Evolutionary conservation across 768 basidiomycete species (phyloP).

Genomic region (Leucocoprinus leucothites): DNA sequence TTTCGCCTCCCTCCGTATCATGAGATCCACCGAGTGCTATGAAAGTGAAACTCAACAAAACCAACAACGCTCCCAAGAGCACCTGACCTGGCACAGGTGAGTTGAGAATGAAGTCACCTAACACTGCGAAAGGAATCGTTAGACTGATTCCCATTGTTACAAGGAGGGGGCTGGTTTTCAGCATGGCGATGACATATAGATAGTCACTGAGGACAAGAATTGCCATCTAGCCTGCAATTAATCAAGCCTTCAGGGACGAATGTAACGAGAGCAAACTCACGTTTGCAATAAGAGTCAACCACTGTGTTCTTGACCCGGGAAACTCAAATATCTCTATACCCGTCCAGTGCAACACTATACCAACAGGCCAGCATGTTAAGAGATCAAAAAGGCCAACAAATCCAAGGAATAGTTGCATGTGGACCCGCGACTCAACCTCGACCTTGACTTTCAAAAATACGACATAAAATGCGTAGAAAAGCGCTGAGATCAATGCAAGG

Average conservation of each 20-base stretch:
- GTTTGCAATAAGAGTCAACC: constrained; percentile 34
- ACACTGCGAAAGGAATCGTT: constrained; percentile 88
- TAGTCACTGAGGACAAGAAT: constrained; percentile 86
- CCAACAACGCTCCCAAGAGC: constrained; percentile 71
- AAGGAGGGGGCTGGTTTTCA: constrained; percentile 95
- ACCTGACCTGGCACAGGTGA: constrained; percentile 45
- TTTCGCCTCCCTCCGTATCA: no score
- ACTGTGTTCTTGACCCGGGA: constrained; percentile 47
- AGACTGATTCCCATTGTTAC: constrained; percentile 91
- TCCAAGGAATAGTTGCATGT: constrained; percentile 95
- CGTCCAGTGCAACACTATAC: constrained; percentile 68
- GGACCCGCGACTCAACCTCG: constrained; percentile 73
- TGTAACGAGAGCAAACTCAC: constrained; percentile 23
- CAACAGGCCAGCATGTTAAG: constrained; percentile 71
- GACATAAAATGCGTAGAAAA: constrained; percentile 87
- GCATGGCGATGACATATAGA: constrained; percentile 85
- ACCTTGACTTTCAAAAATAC: constrained; percentile 87
- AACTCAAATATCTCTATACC: constrained; percentile 71
- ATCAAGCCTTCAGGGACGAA: neutral
- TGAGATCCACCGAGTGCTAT: constrained; percentile 22
- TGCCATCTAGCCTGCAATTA: constrained; percentile 52
- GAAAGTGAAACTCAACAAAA: constrained; percentile 67
- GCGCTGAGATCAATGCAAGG: constrained; percentile 78
- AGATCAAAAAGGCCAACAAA: constrained; percentile 90
- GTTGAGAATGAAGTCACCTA: constrained; percentile 57